These are phyloP conservation scores for Quercus aquifolioides DNA, from an alignment of 306 rosid species.

Conservation along the genomic window DNA sequence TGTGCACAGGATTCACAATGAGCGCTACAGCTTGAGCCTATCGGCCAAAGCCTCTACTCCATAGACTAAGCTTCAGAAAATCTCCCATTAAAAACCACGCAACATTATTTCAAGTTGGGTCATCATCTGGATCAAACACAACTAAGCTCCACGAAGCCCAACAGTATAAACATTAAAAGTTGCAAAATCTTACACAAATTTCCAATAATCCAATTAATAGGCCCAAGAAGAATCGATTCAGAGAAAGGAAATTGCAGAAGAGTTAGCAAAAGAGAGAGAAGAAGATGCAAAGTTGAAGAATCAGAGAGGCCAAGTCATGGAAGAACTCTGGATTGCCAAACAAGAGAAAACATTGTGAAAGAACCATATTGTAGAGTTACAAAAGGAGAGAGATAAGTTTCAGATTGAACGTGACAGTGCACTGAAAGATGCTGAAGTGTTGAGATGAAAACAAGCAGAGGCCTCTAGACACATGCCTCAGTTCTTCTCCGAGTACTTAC, in stretches of 20 bases:
- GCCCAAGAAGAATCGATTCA: conserved; percentile 55
- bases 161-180: neutral
- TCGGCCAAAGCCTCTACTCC: too few species aligned
- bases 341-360: conserved; percentile 42
- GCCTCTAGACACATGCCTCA: conserved; percentile 36
- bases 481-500: conserved; percentile 57
- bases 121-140: too few species aligned
- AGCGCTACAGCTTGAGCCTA: too few species aligned
- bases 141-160: too few species aligned
- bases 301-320: conserved; percentile 34
- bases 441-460: conserved; percentile 56
- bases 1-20: too few species aligned
- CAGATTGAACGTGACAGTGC: conserved; percentile 53
- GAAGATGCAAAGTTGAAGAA: conserved; percentile 47
- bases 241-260: conserved; percentile 64
- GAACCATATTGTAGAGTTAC: conserved; percentile 50
- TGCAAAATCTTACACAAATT: neutral
- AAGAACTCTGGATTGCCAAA: conserved; percentile 43
- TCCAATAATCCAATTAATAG: conserved; percentile 37
- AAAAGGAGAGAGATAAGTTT: conserved; percentile 55
- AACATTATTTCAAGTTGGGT: too few species aligned
- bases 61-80: too few species aligned
- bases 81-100: too few species aligned
- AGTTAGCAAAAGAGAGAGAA: conserved; percentile 38
- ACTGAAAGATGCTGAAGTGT: conserved; percentile 61